Percentiles rank a stretch among this genome's conserved stretches.
Evolutionary conservation across 2,329 filamentous ascomycete genomes (phyloP).

Genomic region (Fusarium udum): DNA sequence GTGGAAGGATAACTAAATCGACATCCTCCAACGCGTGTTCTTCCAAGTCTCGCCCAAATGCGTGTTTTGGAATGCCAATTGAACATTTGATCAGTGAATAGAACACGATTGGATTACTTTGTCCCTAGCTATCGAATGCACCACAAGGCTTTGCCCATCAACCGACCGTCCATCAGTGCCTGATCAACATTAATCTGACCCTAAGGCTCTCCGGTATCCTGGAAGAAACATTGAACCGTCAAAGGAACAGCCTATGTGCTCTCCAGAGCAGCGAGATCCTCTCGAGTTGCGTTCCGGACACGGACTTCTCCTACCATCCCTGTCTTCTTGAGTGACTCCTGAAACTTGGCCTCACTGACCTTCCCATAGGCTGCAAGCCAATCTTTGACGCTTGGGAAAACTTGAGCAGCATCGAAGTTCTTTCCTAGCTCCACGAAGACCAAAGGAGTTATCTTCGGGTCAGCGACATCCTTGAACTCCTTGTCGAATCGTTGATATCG

Average conservation of each 20-base stretch:
- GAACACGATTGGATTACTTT: not conserved
- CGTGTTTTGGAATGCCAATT: accelerated
- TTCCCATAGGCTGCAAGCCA: not conserved
- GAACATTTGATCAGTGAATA: not conserved
- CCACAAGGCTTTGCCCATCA: not conserved
- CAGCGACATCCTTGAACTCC: not conserved
- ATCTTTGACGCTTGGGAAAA: not conserved
- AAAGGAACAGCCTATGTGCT: not conserved
- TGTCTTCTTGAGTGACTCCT: not conserved
- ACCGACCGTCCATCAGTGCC: not conserved
- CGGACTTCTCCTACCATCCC: not conserved
- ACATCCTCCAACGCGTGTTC: not conserved
- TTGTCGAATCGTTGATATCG: not conserved
- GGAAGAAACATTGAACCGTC: not conserved
- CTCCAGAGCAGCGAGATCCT: not conserved
- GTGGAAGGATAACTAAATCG: not conserved
- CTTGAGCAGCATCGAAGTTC: not conserved
- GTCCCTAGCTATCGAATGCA: not conserved
- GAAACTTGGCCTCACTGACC: not conserved
- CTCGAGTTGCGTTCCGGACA: not conserved
- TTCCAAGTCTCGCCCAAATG: accelerated
- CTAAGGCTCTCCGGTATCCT: not conserved
- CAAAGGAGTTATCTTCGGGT: not conserved
- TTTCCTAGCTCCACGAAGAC: not conserved
- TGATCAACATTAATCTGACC: not conserved